Base-by-base conservation (phyloP, 495 filamentous ascomycete species). In the Echria macrotheca region DNA sequence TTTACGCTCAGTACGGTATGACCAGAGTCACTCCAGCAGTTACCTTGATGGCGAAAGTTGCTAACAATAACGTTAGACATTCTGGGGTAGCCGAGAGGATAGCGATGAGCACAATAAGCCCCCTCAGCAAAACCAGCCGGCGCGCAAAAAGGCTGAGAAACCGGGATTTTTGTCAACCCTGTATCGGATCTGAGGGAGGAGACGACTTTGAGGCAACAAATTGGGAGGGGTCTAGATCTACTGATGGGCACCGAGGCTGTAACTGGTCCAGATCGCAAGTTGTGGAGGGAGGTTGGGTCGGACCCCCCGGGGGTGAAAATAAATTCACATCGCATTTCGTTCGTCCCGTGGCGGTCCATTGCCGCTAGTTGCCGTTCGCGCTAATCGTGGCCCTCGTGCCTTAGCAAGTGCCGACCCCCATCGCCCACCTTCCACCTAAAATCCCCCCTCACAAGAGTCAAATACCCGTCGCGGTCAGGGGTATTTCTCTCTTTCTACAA, bases 1-100 rank as follows among this genome's bases (percentile, higher is more conserved):
- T 69, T 78, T 43, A 89, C 86, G 38, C 70, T 87, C 22, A 80
- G 83, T 63, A 75, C 81, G 70, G 84, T 87, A 72, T n/a, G n/a
- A n/a, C n/a, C n/a, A n/a, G n/a, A 71, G 81, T 57, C 23, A 7
- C 9, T 19, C 22, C 5, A 12, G n/a, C 24, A 12, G n/a, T 1
- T 28, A 15, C 17, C 18, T 15, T 44, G 4, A 9, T 43, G 18
- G 12, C 19, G 18, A 24, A 15, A 44, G 11, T 15, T 17, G 24
- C 64, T 68, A 23, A 69, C 47, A 29, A 52, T 48, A 55, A 21
- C 31, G 39, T n/a, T 47, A 82, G 81, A 85, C 82, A 24, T 82
- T 81, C 4, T 85, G 82, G 82, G 82, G 82, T 39, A 84, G 79
- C 53, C 76, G 82, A 50, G 77, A 77, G 31, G 81, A 83, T 45